These are phyloP conservation scores for Eucalyptus regnans DNA, from an alignment of 345 rosid genomes.

Conservation along the genomic window DNA sequence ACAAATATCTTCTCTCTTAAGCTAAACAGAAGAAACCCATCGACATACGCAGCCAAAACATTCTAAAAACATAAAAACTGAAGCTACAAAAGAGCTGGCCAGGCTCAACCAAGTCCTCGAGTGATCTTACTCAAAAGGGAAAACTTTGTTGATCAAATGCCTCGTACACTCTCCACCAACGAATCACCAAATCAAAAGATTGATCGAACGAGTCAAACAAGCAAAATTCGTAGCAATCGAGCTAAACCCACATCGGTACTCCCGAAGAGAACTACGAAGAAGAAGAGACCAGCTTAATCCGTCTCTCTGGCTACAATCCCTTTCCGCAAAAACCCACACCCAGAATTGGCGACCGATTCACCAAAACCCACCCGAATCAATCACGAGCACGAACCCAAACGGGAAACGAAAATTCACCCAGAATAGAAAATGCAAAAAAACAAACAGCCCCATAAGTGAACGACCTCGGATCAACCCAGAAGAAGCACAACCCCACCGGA, in stretches of 20 bases:
- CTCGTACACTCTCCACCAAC: background rate
- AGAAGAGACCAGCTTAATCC: background rate
- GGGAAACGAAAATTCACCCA: background rate
- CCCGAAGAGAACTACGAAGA: background rate
- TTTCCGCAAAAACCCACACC: background rate
- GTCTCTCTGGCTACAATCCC: background rate
- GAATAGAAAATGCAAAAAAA: background rate
- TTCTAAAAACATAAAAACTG: background rate
- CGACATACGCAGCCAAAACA: background rate
- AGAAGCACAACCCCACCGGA: background rate
- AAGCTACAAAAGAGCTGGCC: background rate
- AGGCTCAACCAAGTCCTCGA: background rate
- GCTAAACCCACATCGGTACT: background rate
- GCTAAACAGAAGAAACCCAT: background rate
- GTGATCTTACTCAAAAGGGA: background rate
- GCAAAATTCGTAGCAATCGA: background rate
- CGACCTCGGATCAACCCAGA: background rate
- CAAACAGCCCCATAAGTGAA: background rate
- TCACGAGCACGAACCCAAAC: background rate
- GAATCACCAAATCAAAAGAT: background rate
- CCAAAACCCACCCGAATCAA: background rate
- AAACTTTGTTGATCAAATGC: background rate
- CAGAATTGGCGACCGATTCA: background rate
- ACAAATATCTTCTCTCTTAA: background rate
- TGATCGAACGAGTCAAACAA: background rate